These are phyloP conservation scores for Penicillium alfredii DNA, from an alignment of 495 filamentous ascomycete genomes.

Conservation along the genomic window DNA sequence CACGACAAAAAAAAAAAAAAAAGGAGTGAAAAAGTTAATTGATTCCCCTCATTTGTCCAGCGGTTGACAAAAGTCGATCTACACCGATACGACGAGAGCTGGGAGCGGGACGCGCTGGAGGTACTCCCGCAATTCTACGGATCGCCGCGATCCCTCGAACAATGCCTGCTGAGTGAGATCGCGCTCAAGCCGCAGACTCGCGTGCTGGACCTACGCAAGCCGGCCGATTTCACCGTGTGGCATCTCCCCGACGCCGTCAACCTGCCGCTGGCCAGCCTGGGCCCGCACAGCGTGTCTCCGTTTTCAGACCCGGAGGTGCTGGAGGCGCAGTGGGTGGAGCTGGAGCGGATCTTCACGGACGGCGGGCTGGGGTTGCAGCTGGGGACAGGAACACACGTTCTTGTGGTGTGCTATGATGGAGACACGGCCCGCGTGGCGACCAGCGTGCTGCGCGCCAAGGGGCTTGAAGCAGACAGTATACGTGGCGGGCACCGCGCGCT, in stretches of 20 bases:
- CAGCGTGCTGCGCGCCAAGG: conserved; percentile 46
- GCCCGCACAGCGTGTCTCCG: conserved; percentile 33
- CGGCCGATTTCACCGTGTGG: conserved; percentile 35
- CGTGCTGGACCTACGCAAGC: conserved; percentile 40
- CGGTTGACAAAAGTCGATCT: conserved; percentile 45
- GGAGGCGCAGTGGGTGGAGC: conserved; percentile 39
- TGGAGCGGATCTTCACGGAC: conserved; percentile 35
- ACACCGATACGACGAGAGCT: conserved; percentile 49
- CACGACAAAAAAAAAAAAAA: too few relatives aligned
- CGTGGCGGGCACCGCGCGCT: conserved; percentile 38
- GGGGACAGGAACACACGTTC: conserved; percentile 28
- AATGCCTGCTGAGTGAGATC: conserved; percentile 20
- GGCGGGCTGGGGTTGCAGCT: conserved; percentile 21
- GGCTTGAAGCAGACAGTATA: conserved; percentile 45
- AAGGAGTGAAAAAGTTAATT: too few relatives aligned
- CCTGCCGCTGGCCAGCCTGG: conserved; percentile 30
- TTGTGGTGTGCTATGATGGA: conserved; percentile 49
- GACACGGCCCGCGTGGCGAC: conserved; percentile 49
- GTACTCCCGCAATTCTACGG: conserved; percentile 35
- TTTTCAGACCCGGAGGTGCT: conserved; percentile 42
- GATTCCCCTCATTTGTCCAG: conserved; percentile 13
- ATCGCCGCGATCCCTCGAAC: conserved; percentile 18
- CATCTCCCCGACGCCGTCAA: conserved; percentile 43
- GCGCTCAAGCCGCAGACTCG: conserved; percentile 21
- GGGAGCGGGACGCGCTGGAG: conserved; percentile 40